Conservation (phyloP, 192 early-diverging fungal species). For the Coemansia sp. region DNA sequence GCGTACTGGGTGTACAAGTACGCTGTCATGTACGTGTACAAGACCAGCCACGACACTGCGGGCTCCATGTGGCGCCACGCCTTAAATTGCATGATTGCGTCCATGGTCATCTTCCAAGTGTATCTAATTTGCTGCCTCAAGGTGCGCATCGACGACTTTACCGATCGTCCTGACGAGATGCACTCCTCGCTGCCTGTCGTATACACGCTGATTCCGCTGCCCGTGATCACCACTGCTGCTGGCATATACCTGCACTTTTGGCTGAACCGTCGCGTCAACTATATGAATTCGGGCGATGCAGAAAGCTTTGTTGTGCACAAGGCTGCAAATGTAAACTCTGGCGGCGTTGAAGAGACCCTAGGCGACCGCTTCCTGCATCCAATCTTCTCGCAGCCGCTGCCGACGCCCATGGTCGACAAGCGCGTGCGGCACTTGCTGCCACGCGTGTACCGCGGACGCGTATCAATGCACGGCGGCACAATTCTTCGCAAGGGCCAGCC, state of each 20-base stretch:
- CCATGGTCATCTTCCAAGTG: slow-evolving; percentile 67
- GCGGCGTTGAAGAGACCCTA: slow-evolving; percentile 38
- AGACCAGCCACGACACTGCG: slow-evolving; percentile 67
- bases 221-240: slow-evolving; percentile 57
- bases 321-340: slow-evolving; percentile 11
- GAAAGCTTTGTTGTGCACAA: slow-evolving; percentile 38
- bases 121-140: slow-evolving; percentile 62
- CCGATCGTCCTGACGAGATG: slow-evolving; percentile 40
- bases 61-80: slow-evolving; percentile 71
- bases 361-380: slow-evolving; percentile 68
- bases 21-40: slow-evolving; percentile 74
- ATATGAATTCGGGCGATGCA: slow-evolving; percentile 55
- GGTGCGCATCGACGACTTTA: slow-evolving; percentile 57
- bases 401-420: slow-evolving; percentile 69
- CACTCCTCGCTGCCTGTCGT: slow-evolving; percentile 42
- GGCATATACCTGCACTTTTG: slow-evolving; percentile 55
- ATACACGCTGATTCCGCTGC: slow-evolving; percentile 61
- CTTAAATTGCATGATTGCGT: slow-evolving; percentile 67
- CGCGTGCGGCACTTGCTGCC: slow-evolving; percentile 64
- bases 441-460: slow-evolving; percentile 59
- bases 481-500: background rate
- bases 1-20: slow-evolving; percentile 73
- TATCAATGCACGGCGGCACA: slow-evolving; percentile 14
- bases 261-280: slow-evolving; percentile 60
- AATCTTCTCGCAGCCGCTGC: slow-evolving; percentile 59